Evolutionary conservation across 1,139 yeast genomes (phyloP), one percentile per base, ranked within the genome.

Genomic region (Taiozyma onychis): DNA sequence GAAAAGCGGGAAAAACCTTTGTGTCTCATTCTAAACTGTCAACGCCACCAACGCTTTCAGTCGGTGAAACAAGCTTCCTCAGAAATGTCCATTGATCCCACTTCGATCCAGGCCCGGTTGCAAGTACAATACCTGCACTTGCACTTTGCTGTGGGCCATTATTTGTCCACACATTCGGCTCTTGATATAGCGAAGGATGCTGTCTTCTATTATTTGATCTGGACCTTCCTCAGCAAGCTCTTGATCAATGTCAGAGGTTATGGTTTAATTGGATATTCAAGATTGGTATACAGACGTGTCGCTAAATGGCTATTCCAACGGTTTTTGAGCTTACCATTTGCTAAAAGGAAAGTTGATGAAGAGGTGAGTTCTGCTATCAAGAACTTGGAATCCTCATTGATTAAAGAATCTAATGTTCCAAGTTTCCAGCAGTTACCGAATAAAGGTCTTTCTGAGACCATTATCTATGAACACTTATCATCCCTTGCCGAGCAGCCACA

Each of bases 391-490:
- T 58, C 67, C 0, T 75, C 75, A 30, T 60, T 88, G 51, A 76
- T 88, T 50, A 72, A 73, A 49, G 78, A 80, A 52, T 69, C 71
- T 0, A 60, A 62, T 0, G 66, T 83, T 45, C 64, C 68, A 14
- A 80, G 78, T 56, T 81, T 83, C 48, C 42, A 44, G 4, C 11
- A n/a, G 26, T 65, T 90, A 6, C 97, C 97, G 0, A 61, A 57
- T 4, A 50, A 62, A 0, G 96, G 96, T 0, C 63, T 87, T 53
- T 44, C 74, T 1, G 67, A 71, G n/a, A 66, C 62, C 0, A 65
- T 66, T 14, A 74, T 88, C 3, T 48, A 73, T 22, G 58, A 61
- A 1, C 81, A 82, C 55, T 69, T 89, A 54, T 77, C 78, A 44
- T 68, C 69, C 32, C 66, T 79, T 26, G 72, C 77, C 35, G 54